Evolutionary conservation across 139 green algal species (phyloP).

Genomic region (Tetratostichococcus sp.): DNA sequence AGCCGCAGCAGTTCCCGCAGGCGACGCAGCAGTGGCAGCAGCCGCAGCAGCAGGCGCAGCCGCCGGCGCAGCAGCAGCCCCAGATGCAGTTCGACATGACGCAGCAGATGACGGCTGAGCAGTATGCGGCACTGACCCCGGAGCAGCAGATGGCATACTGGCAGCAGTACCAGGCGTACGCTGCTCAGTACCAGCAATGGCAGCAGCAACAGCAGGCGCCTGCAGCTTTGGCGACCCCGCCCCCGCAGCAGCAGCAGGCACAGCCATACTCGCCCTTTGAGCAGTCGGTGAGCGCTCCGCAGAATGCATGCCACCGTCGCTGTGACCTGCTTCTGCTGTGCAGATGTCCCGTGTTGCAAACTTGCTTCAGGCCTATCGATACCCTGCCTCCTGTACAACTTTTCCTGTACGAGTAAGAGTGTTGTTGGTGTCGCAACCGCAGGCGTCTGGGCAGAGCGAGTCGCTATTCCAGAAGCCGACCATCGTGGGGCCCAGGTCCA

Average conservation of each 20-base stretch:
- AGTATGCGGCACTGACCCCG: background rate
- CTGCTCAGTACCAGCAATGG: background rate
- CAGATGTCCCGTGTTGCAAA: too few relatives aligned
- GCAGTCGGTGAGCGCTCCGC: too few relatives aligned
- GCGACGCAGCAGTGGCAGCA: background rate
- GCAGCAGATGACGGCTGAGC: background rate
- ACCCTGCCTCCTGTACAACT: too few relatives aligned
- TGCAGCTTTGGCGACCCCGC: background rate
- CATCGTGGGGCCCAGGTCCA: background rate
- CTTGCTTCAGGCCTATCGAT: too few relatives aligned
- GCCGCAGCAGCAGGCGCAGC: background rate
- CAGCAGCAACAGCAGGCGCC: background rate
- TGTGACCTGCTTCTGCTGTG: too few relatives aligned
- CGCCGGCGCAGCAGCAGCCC: background rate
- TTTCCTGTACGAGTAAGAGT: too few relatives aligned
- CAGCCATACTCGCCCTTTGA: too few relatives aligned
- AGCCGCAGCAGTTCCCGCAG: background rate
- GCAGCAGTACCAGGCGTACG: background rate
- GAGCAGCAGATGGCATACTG: conserved; percentile 3
- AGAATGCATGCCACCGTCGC: too few relatives aligned
- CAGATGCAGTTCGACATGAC: background rate
- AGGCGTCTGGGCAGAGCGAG: background rate
- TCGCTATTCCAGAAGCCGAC: background rate
- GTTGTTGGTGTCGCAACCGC: too few relatives aligned
- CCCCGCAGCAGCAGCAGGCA: too few relatives aligned